Percentiles rank a stretch among this genome's conserved stretches.
These are phyloP conservation scores for Collybia mongolica DNA, from an alignment of 768 basidiomycete species.

Conservation along the genomic window DNA sequence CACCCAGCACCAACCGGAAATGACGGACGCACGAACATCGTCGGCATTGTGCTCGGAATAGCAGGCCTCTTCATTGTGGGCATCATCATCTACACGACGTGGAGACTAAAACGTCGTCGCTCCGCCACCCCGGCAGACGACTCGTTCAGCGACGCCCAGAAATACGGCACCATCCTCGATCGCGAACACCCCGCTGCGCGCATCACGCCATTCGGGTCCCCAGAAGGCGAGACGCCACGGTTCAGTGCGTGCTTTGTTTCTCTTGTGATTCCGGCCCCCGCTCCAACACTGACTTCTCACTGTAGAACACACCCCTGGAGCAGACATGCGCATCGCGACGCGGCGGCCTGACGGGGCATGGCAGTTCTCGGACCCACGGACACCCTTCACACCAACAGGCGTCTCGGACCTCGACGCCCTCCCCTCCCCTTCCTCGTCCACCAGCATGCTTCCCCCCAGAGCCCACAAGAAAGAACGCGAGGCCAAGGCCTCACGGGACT, in stretches of 20 bases:
- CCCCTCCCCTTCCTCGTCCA: slow-evolving; percentile 23
- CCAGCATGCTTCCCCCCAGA: slow-evolving; percentile 7
- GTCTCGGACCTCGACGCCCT: slow-evolving; percentile 34
- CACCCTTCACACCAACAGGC: slow-evolving; percentile 37
- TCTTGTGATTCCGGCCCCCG: no score
- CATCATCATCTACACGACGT: slow-evolving; percentile 7
- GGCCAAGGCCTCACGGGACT: slow-evolving; percentile 10
- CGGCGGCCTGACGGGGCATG: slow-evolving; percentile 55
- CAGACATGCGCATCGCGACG: slow-evolving; percentile 57
- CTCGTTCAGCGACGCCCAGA: slow-evolving; percentile 2
- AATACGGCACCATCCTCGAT: slow-evolving; percentile 27
- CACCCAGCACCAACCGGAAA: neutral
- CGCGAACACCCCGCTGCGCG: slow-evolving; percentile 35
- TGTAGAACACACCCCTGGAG: slow-evolving; percentile 52
- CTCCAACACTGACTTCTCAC: no score
- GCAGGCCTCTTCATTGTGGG: slow-evolving; percentile 7
- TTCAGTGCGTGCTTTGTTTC: slow-evolving; percentile 39
- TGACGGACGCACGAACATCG: neutral
- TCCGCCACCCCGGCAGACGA: neutral
- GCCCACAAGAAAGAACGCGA: slow-evolving; percentile 17
- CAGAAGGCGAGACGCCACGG: slow-evolving; percentile 31
- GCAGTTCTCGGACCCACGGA: slow-evolving; percentile 46
- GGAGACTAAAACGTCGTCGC: slow-evolving; percentile 8
- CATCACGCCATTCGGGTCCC: slow-evolving; percentile 41
- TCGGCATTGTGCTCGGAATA: slow-evolving; percentile 10